Evolutionary conservation across 495 filamentous ascomycete genomes (phyloP), one percentile per base, ranked within the genome.

Genomic region (Rusavskia elegans): DNA sequence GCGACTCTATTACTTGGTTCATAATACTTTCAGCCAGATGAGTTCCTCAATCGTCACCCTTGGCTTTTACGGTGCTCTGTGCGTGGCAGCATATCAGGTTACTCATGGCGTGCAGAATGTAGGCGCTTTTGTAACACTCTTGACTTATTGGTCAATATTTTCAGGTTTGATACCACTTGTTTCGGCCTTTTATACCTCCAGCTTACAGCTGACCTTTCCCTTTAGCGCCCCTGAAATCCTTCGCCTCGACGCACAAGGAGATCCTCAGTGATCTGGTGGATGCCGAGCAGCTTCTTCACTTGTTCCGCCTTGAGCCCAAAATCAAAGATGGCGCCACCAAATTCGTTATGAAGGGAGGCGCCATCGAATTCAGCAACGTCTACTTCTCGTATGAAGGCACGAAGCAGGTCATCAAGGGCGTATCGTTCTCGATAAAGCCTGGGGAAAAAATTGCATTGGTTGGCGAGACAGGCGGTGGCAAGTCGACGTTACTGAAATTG

Each of bases 91-190:
- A 3, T 84, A 80, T 59, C 78, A 82, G 60, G 75, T 88, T 37
- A 69, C 71, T 0, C 66, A 73, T 35, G 73, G 71, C 1, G 57
- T 64, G 16, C 75, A 71, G n/a, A 72, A 74, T 2, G 68, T 86
- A 21, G 85, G 85, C 42, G 73, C 76, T 48, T 85, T 89, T 59
- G 80, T 85, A 27, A 81, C 80, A 62, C 67, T 89, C 11, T 63
- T 83, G 32, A 73, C 76, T 2, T 89, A 88, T 61, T 92, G 84
- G 85, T 62, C 67, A 8, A 77, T 78, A 54, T 68, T 85, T 23
- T 58, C 66, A 45, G 54, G 63, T 55, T 54, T 46, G 52, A 16
- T 30, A 3, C 14, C 23, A 16, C 16, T 29, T 7, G 16, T 23
- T 25, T 25, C 9, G 23, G 44, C 23, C 21, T 10, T 46, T 23